These are phyloP conservation scores for Paraphoma sp. DNA, from an alignment of 2,329 filamentous ascomycete genomes.

Conservation along the genomic window DNA sequence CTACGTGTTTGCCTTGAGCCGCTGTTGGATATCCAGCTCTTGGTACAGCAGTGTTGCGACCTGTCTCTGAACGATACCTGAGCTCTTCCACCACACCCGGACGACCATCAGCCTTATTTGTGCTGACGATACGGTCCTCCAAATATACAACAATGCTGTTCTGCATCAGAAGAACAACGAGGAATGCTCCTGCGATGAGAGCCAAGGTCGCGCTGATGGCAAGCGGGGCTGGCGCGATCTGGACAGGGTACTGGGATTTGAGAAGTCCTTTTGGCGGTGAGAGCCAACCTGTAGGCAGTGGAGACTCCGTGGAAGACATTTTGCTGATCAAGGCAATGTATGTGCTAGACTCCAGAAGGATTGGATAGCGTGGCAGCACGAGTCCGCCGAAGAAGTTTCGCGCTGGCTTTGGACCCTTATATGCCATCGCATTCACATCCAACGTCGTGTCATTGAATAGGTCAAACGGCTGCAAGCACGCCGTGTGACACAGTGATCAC, in stretches of 20 bases:
- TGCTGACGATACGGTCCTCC: neutral
- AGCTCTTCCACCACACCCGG: neutral
- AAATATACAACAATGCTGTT: conserved; percentile 1
- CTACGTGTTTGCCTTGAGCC: neutral
- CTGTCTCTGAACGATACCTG: neutral
- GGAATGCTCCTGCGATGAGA: neutral
- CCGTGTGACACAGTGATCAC: neutral
- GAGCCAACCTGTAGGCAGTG: conserved; percentile 4
- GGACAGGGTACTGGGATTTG: neutral
- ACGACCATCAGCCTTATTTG: neutral
- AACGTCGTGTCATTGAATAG: neutral
- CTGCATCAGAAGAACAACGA: neutral
- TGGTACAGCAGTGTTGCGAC: neutral
- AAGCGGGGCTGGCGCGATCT: conserved; percentile 1
- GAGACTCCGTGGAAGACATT: neutral
- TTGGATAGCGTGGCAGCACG: too few relatives aligned
- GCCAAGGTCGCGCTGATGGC: conserved; percentile 2
- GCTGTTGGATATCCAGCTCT: neutral
- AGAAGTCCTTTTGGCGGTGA: conserved; percentile 1
- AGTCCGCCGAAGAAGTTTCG: too few relatives aligned
- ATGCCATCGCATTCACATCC: neutral
- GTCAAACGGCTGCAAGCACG: neutral
- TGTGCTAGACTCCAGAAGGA: too few relatives aligned
- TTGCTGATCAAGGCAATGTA: too few relatives aligned
- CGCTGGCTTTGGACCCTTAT: neutral